Conservation (phyloP, 192 early-diverging fungal species). For the Podila verticillata region DNA sequence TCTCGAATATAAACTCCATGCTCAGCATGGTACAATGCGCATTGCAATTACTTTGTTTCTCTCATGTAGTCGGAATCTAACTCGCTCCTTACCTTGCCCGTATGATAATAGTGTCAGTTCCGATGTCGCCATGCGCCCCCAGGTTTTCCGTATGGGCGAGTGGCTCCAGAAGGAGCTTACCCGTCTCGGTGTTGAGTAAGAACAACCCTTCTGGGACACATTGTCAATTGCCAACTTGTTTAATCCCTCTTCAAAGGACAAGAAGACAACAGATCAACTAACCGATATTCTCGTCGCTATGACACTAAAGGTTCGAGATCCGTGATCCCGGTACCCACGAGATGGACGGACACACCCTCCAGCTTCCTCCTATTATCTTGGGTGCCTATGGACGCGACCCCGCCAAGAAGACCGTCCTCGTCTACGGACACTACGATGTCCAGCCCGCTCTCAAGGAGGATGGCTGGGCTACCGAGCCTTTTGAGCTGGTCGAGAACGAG, state of each 20-base stretch:
- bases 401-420: constrained; percentile 93
- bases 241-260: not conserved
- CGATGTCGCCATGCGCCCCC: constrained; percentile 76
- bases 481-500: constrained; percentile 85
- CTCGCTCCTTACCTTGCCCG: too few relatives aligned
- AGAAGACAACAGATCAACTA: not conserved
- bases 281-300: not conserved
- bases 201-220: not conserved
- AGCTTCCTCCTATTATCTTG: constrained; percentile 92
- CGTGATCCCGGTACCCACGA: constrained; percentile 85
- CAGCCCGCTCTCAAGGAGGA: constrained; percentile 90
- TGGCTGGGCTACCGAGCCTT: constrained; percentile 95
- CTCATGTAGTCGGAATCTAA: too few relatives aligned
- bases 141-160: constrained; percentile 91
- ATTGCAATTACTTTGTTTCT: too few relatives aligned
- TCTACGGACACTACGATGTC: constrained; percentile 99
- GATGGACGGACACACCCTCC: constrained; percentile 79
- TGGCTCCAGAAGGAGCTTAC: constrained; percentile 82
- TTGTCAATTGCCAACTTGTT: constrained; percentile 10
- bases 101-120: constrained; percentile 69
- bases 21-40: too few relatives aligned
- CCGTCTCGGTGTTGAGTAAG: constrained; percentile 70
- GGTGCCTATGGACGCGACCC: constrained; percentile 91
- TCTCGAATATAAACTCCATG: too few relatives aligned
- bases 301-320: constrained; percentile 55